Evolutionary conservation across 31 red algal species (phyloP).

Genomic region (Asparagopsis taxiformis): DNA sequence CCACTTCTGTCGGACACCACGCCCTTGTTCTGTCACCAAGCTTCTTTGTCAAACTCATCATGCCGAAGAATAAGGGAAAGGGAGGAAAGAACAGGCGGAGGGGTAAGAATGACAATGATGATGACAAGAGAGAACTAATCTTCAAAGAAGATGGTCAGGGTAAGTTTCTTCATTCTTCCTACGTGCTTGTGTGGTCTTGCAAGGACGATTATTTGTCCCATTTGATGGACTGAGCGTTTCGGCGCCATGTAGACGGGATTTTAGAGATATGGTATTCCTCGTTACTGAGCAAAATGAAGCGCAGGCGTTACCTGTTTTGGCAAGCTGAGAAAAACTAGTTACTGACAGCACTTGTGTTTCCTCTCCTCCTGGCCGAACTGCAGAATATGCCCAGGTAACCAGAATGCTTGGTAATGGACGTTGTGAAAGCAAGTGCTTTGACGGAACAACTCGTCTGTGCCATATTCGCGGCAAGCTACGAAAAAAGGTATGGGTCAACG

Average conservation of each 20-base stretch:
- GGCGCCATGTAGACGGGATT: slow-evolving; percentile 48
- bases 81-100: slow-evolving; percentile 98
- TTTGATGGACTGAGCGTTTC: slow-evolving; percentile 14
- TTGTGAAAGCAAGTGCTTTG: slow-evolving; percentile 96
- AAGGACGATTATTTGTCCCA: slow-evolving; percentile 27
- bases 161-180: slow-evolving; percentile 34
- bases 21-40: too few relatives aligned
- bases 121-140: slow-evolving; percentile 92
- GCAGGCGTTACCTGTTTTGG: too few relatives aligned
- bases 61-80: slow-evolving; percentile 99
- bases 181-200: slow-evolving; percentile 10
- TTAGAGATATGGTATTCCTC: slow-evolving; percentile 74
- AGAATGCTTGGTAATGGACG: slow-evolving; percentile 98
- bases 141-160: slow-evolving; percentile 99
- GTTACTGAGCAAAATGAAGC: slow-evolving; percentile 56
- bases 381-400: slow-evolving; percentile 97
- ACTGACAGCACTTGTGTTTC: too few relatives aligned
- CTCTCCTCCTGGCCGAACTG: too few relatives aligned
- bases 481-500: slow-evolving; percentile 99
- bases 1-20: too few relatives aligned
- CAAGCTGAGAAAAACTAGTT: too few relatives aligned
- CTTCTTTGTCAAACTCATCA: too few relatives aligned
- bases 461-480: slow-evolving; percentile 99
- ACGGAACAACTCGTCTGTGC: slow-evolving; percentile 88
- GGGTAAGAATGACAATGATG: slow-evolving; percentile 99